These are phyloP conservation scores for Theobroma cacao DNA, from an alignment of 345 rosid species.

Conservation along the genomic window DNA sequence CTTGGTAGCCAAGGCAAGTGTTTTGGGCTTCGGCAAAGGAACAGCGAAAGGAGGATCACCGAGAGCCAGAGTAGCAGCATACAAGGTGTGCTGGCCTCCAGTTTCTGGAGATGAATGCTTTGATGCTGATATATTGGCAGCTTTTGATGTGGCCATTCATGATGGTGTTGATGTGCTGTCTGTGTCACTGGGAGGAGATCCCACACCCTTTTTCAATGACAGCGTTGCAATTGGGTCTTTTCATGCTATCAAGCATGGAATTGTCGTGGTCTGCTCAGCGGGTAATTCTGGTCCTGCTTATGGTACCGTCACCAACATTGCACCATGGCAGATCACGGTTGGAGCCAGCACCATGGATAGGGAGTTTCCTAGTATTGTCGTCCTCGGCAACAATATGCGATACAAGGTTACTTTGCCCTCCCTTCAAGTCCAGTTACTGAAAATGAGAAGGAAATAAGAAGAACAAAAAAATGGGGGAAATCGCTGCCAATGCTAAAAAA, in stretches of 20 bases:
- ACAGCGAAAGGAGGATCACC: slow-evolving; percentile 91
- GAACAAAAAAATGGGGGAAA: background rate
- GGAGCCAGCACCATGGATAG: slow-evolving; percentile 90
- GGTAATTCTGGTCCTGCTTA: slow-evolving; percentile 83
- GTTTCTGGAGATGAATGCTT: slow-evolving; percentile 48
- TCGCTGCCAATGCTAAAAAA: background rate
- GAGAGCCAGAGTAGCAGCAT: slow-evolving; percentile 73
- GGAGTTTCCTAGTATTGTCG: slow-evolving; percentile 64
- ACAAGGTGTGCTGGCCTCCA: slow-evolving; percentile 79
- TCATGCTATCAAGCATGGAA: slow-evolving; percentile 63
- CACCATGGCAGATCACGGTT: slow-evolving; percentile 91
- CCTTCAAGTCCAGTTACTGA: background rate
- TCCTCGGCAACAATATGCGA: slow-evolving; percentile 51
- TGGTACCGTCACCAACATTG: slow-evolving; percentile 56
- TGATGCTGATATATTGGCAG: slow-evolving; percentile 71
- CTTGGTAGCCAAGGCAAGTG: slow-evolving; percentile 50
- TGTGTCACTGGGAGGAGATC: slow-evolving; percentile 57
- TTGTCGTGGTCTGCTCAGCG: slow-evolving; percentile 66
- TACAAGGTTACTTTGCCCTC: slow-evolving; percentile 47
- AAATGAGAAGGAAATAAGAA: background rate
- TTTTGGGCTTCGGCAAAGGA: slow-evolving; percentile 56
- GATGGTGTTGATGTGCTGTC: slow-evolving; percentile 82
- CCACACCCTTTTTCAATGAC: slow-evolving; percentile 47
- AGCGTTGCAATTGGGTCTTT: slow-evolving; percentile 73
- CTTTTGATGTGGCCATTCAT: slow-evolving; percentile 66